Evolutionary conservation across 129 eudicot species (phyloP), one percentile per base, ranked within the genome.

Genomic region (Artemisia tridentata): DNA sequence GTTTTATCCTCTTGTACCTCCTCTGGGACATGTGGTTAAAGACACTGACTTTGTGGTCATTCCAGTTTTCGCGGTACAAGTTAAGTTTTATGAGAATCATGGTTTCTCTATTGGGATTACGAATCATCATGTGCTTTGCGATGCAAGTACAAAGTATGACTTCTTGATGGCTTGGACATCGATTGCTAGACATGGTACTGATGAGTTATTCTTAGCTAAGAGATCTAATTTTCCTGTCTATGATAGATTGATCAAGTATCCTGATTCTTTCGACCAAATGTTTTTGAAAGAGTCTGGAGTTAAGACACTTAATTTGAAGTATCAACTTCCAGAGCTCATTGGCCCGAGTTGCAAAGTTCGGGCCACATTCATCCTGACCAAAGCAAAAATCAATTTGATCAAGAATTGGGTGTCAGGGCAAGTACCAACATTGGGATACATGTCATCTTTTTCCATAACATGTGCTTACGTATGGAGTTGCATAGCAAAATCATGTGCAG

Each of bases 91-190:
- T 53, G 82, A 78, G 3, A 72, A 75, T 19, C 11, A 0, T 0
- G 86, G 91, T 9, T 27, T 86, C 14, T 67, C 82, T 15, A 58
- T 86, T 1, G 91, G 91, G 55, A 67, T 83, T 47, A 68, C 86
- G 13, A 65, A 69, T 62, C 81, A 72, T 41, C 83, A 80, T 60
- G 85, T 78, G 13, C 70, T 66, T 15, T 79, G 84, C 12, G 91
- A 86, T 61, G 83, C 81, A 0, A 67, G 67, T 38, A 72, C 82
- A 1, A 71, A 72, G 20, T 59, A 65, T 16, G 72, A 63, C 29
- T 86, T 83, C 73, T n/a, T 83, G 47, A 83, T 46, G 19, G 59
- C 65, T 4, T 86, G 91, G 91, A 71, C 81, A 57, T 72, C 76
- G 7, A 50, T 82, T 41, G 50, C 70, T 62, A 78, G 46, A 46